Percentiles rank a stretch among this genome's conserved stretches.
Conservation (phyloP, 345 rosid genomes). For the Noccaea bulbosa region DNA sequence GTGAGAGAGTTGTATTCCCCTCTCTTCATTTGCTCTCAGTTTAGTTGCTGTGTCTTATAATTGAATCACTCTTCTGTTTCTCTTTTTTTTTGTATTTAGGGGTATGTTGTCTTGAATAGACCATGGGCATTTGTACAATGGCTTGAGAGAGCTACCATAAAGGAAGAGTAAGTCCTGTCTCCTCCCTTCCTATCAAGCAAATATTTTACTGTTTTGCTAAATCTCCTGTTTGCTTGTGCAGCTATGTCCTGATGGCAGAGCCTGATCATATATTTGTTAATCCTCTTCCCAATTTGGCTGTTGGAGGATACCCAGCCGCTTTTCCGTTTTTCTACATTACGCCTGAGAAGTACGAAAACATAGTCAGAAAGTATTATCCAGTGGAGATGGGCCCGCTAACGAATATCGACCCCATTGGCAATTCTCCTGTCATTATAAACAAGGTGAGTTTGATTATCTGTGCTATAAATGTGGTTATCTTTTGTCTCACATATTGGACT, state of each 20-base stretch:
- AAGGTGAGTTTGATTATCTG: slow-evolving; percentile 51
- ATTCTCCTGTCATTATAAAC: slow-evolving; percentile 83
- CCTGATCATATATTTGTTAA: slow-evolving; percentile 86
- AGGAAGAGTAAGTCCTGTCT: slow-evolving; percentile 77
- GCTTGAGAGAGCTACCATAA: slow-evolving; percentile 86
- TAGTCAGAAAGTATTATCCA: slow-evolving; percentile 73
- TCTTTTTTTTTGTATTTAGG: slow-evolving; percentile 51
- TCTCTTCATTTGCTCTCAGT: background rate
- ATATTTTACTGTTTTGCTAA: slow-evolving; percentile 22
- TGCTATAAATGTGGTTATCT: slow-evolving; percentile 6
- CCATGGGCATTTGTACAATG: slow-evolving; percentile 99
- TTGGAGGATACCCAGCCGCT: slow-evolving; percentile 72
- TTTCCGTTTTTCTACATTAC: slow-evolving; percentile 93
- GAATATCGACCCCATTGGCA: slow-evolving; percentile 82
- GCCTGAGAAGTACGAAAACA: slow-evolving; percentile 56
- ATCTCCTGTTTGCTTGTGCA: slow-evolving; percentile 39
- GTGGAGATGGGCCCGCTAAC: slow-evolving; percentile 74
- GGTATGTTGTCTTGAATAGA: slow-evolving; percentile 92
- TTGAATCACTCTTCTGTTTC: background rate
- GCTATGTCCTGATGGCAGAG: slow-evolving; percentile 92
- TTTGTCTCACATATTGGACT: slow-evolving; percentile 19
- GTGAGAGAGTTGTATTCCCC: slow-evolving; percentile 44
- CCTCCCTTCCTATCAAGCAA: background rate
- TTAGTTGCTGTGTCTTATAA: background rate
- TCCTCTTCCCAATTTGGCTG: slow-evolving; percentile 84